These are phyloP conservation scores for Aspergillus leporis DNA, from an alignment of 495 filamentous ascomycete species.

Conservation along the genomic window DNA sequence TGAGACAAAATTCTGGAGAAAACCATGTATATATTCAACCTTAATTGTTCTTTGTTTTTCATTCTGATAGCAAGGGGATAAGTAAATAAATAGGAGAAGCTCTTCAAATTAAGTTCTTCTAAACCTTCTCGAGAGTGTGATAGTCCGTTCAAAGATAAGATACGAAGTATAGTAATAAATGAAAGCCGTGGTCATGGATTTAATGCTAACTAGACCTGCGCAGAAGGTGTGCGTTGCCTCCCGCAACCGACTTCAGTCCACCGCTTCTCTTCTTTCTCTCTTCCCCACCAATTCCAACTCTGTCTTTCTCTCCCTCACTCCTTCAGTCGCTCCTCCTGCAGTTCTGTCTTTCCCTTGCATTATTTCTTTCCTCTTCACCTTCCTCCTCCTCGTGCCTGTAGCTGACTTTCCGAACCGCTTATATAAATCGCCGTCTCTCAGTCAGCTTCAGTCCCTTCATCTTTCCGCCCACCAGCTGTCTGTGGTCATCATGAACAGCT, in stretches of 20 bases:
- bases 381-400: constrained; percentile 18
- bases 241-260: constrained; percentile 43
- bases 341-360: constrained; percentile 29
- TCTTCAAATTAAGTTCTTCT: background rate
- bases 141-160: background rate
- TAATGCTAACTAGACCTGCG: constrained; percentile 25
- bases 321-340: constrained; percentile 22
- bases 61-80: constrained; percentile 8
- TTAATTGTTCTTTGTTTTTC: background rate
- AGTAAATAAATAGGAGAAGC: background rate
- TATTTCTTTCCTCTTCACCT: constrained; percentile 15
- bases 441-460: constrained; percentile 20
- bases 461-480: constrained; percentile 38
- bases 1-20: background rate
- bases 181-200: constrained; percentile 3
- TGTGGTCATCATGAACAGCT: constrained; percentile 59
- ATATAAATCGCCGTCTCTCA: constrained; percentile 21
- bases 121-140: background rate
- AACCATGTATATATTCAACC: background rate
- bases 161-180: constrained; percentile 1
- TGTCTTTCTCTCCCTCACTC: constrained; percentile 33
- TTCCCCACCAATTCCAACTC: constrained; percentile 36
- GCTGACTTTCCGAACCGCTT: constrained; percentile 18
- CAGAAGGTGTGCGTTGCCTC: constrained; percentile 43
- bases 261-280: constrained; percentile 45